phyloP scores from a whole-genome alignment of 768 basidiomycete genomes.

The Crepidotus variabilis region DNA sequence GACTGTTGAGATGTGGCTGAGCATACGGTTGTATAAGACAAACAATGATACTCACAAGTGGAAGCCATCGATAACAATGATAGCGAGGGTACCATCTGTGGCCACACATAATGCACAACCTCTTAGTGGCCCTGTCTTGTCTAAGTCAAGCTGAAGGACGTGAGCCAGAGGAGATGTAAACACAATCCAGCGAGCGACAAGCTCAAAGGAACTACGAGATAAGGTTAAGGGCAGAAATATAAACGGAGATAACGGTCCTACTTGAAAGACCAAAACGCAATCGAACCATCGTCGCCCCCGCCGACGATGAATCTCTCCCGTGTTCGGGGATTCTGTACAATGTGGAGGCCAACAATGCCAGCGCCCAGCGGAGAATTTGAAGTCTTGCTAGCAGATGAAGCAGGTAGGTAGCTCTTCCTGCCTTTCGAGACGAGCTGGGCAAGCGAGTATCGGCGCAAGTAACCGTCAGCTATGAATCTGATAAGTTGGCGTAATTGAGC shows the following conservation, averaged over 20 bases:
- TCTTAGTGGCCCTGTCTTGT: slow-evolving; percentile 50
- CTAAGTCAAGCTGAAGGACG: slow-evolving; percentile 54
- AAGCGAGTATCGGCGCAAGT: slow-evolving; percentile 43
- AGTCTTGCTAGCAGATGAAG: slow-evolving; percentile 25
- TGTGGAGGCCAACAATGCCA: slow-evolving; percentile 45
- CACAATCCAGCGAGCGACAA: slow-evolving; percentile 68
- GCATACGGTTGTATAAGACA: not conserved
- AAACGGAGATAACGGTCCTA: slow-evolving; percentile 20
- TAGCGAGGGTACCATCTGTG: slow-evolving; percentile 76
- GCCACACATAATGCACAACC: slow-evolving; percentile 74
- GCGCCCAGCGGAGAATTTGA: slow-evolving; percentile 49
- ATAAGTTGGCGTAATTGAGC: slow-evolving; percentile 7
- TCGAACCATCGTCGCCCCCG: slow-evolving; percentile 74
- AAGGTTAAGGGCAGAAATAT: not conserved
- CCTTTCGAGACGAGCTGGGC: slow-evolving; percentile 29
- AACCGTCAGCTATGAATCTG: slow-evolving; percentile 44
- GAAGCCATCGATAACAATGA: slow-evolving; percentile 70
- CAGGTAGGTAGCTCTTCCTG: slow-evolving; percentile 16
- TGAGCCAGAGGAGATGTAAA: slow-evolving; percentile 63
- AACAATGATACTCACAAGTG: slow-evolving; percentile 52
- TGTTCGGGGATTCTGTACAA: slow-evolving; percentile 54
- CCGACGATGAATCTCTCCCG: slow-evolving; percentile 65
- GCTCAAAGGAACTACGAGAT: slow-evolving; percentile 50
- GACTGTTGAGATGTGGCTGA: slow-evolving; percentile 33
- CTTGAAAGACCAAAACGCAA: slow-evolving; percentile 71